Evolutionary conservation across 331 rosid genomes (phyloP), one percentile per base, ranked within the genome.

Genomic region (Quercus phellos): DNA sequence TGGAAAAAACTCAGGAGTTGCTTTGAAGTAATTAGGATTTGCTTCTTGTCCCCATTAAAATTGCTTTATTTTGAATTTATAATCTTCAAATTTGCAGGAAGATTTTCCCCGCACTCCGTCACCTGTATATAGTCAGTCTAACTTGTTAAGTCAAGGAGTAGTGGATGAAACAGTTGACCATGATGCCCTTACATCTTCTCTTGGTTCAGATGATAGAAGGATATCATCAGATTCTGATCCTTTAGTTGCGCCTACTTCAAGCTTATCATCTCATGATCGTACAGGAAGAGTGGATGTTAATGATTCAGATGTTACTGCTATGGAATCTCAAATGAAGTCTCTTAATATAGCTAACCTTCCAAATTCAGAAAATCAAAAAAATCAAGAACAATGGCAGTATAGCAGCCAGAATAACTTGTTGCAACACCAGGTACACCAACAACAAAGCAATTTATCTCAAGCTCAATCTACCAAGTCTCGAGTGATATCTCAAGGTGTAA

Each of bases 321-420:
- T 86, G 72, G 91, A 84, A 50, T 85, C 85, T 80, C 90, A 81
- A 34, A 59, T 88, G 58, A 88, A 83, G 89, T 73, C 84, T 71
- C 87, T 90, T 61, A 76, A 55, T 73, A 74, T 85, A 61, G 83
- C 88, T n/a, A 87, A 82, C 74, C 73, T 51, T 46, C 84, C 86
- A 79, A 87, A 63, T 72, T 63, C 76, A 17, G 90, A 83, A 70
- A 82, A 43, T 85, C 85, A 42, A 80, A 83, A 77, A 72, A 78
- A 74, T 61, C 87, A 80, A 74, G 90, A 86, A 67, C 85, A 86
- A 61, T 70, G 85, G 90, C 80, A 80, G 80, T 76, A 58, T 61
- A 78, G 74, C 75, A 27, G 21, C 77, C 90, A 85, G 76, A 90
- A 79, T 83, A 81, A 82, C 80, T 55, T 85, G 75, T 18, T 74